phyloP scores from a whole-genome alignment of 2,329 filamentous ascomycete species.

The Monosporascus sp. region DNA sequence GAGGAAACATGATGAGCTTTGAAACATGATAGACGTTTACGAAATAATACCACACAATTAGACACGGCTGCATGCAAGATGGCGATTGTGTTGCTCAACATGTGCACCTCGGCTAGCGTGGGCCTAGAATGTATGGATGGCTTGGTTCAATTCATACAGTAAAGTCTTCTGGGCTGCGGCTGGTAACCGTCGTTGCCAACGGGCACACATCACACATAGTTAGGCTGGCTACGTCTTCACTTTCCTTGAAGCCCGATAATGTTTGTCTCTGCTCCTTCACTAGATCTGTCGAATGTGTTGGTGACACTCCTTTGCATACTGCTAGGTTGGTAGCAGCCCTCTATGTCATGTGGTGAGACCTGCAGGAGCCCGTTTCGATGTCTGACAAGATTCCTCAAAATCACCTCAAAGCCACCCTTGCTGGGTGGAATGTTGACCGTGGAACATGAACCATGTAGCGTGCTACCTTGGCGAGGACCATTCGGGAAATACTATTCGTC shows the following conservation, averaged over 20 bases:
- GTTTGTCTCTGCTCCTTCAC: not conserved
- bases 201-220: no score
- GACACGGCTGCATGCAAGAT: not conserved
- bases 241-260: not conserved
- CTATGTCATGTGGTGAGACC: not conserved
- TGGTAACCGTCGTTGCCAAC: no score
- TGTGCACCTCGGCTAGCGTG: not conserved
- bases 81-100: not conserved
- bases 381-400: not conserved
- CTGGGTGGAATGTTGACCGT: not conserved
- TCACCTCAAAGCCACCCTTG: not conserved
- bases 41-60: conserved; percentile 16
- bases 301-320: not conserved
- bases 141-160: no score
- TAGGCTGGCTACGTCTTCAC: no score
- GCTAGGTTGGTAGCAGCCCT: not conserved
- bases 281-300: no score
- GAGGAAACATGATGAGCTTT: conserved; percentile 25
- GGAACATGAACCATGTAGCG: not conserved
- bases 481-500: not conserved
- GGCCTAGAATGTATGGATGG: no score
- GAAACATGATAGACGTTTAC: conserved; percentile 19
- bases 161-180: no score
- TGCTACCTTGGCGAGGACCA: not conserved
- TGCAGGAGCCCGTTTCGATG: not conserved